A percentile compares a stretch with the other conserved stretches of the same genome.
Evolutionary conservation across 2,329 filamentous ascomycete genomes (phyloP).

Genomic region (Colletotrichum trifolii): DNA sequence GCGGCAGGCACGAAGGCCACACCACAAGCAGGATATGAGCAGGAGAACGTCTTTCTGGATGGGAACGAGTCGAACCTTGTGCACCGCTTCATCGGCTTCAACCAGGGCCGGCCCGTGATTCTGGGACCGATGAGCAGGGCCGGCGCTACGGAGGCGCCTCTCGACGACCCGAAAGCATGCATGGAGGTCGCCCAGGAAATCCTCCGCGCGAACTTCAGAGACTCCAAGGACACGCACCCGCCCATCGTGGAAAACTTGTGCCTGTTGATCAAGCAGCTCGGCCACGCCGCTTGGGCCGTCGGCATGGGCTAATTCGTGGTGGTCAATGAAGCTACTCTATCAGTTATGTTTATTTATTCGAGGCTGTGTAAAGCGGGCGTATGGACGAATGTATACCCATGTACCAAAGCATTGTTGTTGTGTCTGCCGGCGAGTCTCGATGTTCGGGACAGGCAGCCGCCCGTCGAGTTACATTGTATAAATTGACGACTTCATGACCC

Average conservation of each 20-base stretch:
- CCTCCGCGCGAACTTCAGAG: slow-evolving; percentile 63
- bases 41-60: slow-evolving; percentile 64
- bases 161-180: slow-evolving; percentile 67
- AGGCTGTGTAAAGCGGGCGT: slow-evolving; percentile 21
- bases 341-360: not conserved
- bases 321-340: slow-evolving; percentile 1
- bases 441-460: slow-evolving; percentile 1
- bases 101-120: slow-evolving; percentile 65
- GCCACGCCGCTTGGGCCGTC: slow-evolving; percentile 58
- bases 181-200: slow-evolving; percentile 70
- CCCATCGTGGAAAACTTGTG: slow-evolving; percentile 76
- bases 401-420: slow-evolving; percentile 29
- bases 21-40: slow-evolving; percentile 47
- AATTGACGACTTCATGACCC: slow-evolving; percentile 17
- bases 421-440: slow-evolving; percentile 5
- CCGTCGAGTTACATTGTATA: slow-evolving; percentile 9
- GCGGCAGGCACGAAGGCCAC: slow-evolving; percentile 47
- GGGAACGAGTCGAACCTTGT: slow-evolving; percentile 62
- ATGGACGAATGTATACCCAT: slow-evolving; percentile 23
- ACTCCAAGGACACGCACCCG: slow-evolving; percentile 57
- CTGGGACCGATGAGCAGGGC: slow-evolving; percentile 47
- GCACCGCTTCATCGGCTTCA: slow-evolving; percentile 67
- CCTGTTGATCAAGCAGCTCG: slow-evolving; percentile 70
- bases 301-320: slow-evolving; percentile 40
- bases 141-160: slow-evolving; percentile 48